Conservation (phyloP, 345 rosid species). For the Barbarea vulgaris region DNA sequence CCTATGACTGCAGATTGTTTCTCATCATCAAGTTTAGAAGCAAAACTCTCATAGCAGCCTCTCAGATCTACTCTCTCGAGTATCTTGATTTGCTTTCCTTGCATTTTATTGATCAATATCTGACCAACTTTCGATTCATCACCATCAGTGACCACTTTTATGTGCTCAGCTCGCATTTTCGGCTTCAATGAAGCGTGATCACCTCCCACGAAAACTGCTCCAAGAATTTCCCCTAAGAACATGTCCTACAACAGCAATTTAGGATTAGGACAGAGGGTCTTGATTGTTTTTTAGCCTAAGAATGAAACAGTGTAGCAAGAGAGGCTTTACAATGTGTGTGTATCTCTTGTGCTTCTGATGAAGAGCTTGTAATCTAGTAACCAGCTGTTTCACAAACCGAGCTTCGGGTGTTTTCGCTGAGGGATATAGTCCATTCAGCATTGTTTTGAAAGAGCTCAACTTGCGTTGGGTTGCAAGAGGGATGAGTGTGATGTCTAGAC, state of each 20-base stretch:
- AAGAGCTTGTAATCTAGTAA: conserved; percentile 56
- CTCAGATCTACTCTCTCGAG: conserved; percentile 48
- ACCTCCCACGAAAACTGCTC: conserved; percentile 62
- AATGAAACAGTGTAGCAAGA: background rate
- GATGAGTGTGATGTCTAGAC: conserved; percentile 63
- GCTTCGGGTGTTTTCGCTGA: conserved; percentile 59
- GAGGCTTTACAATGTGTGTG: conserved; percentile 57
- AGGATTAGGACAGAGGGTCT: background rate
- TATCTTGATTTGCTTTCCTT: conserved; percentile 51
- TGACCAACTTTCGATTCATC: conserved; percentile 62
- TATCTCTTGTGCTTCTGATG: conserved; percentile 58
- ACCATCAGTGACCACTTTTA: conserved; percentile 61
- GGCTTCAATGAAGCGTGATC: conserved; percentile 49
- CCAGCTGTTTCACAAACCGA: conserved; percentile 49
- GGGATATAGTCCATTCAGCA: conserved; percentile 41
- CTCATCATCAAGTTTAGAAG: conserved; percentile 46
- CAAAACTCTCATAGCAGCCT: conserved; percentile 53
- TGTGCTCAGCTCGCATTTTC: conserved; percentile 37
- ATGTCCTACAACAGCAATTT: conserved; percentile 52
- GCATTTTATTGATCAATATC: conserved; percentile 43
- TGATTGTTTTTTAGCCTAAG: background rate
- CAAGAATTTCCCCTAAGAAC: conserved; percentile 83
- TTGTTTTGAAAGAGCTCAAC: conserved; percentile 47
- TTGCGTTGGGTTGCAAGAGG: conserved; percentile 66
- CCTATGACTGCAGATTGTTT: conserved; percentile 74